Evolutionary conservation across 2,329 filamentous ascomycete species (phyloP), one percentile per base, ranked within the genome.

Genomic region (Aspergillus hiratsukae): DNA sequence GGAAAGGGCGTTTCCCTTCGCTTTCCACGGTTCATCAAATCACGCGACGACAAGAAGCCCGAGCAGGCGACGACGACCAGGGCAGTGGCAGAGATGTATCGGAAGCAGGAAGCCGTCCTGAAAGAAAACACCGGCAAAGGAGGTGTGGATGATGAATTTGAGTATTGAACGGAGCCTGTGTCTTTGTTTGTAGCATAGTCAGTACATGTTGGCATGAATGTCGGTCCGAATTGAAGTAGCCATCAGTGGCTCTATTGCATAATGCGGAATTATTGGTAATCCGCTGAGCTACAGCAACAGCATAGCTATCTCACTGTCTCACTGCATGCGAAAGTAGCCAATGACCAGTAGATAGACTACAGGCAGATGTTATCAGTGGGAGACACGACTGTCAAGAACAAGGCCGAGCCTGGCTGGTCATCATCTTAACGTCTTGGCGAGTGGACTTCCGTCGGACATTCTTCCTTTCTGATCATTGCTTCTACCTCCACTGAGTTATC

Each of bases 81-180:
- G 51, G 90, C 94, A 76, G 89, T 99, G 51, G 92, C 91, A 0
- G 94, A 97, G 74, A 96, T 99, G 93, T 99, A 97, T 77, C 82
- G 87, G 63, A 92, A 90, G 76, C 94, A 99, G 78, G 93, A 97
- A 79, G 90, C 88, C 64, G 90, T 96, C 51, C 78, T 84, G 11
- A 95, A 94, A 80, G 91, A 80, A 59, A 91, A 90, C 77, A 86
- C 88, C 0, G 87, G 90, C 56, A 96, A 96, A 78, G 89, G 88
- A 0, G 90, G 90, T 3, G 92, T 92, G 54, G 94, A 99, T 79
- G 93, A 97, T 76, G 92, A 97, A 73, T 99, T 97, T 76, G 94
- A 99, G 80, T 99, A 99, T 76, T 99, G 51, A 66, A 6, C 14
- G 11, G 31, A 17, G 31, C 2, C 5, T 48, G 23, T 48, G 9